Base-by-base conservation (phyloP, 1,284 basidiomycete genomes). In the Austroboletus novae-zelandiae region DNA sequence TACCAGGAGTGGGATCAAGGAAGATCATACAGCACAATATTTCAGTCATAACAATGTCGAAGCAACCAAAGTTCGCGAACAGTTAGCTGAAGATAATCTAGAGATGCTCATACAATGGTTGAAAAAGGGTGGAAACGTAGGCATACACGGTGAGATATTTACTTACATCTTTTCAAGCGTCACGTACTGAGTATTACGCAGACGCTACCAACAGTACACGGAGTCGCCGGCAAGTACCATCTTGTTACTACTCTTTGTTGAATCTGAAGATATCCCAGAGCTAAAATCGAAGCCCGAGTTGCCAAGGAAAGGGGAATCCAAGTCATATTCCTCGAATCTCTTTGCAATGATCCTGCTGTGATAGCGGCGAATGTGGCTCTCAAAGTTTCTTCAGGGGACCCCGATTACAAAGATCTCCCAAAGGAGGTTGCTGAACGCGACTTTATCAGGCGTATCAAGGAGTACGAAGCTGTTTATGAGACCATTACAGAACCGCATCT, bases 401-500 rank as follows among this genome's bases (percentile, higher is more conserved):
- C 97, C 0, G 97, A 99, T 71, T 99, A 99, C 74, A 89, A 90
- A 60, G 86, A 91, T 59, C 90, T 86, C 74, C 88, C 89, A 1
- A 86, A 79, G 20, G 91, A 94, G 63, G 79, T 86, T 49, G 97
- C 97, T 34, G 86, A 94, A 67, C 75, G 74, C 27, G 97, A 99
- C 71, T 99, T 99, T 69, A 71, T 92, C 56, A 84, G 85, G 52
- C 87, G 97, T 30, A 99, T 99, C 63, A 81, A 80, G 56, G 87
- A 91, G 64, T 99, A 99, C 68, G 95, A 99, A 69, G 80, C 86
- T 50, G 89, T 94, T n/a, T 99, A 99, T 67, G 89, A 99, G 71
- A 89, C 95, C 3, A 86, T 99, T 60, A 86, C 84, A 5, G 94
- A 97, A 69, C 83, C 89, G 5, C 81, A 91, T 62, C 77, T 96